A percentile compares a stretch with the other conserved stretches of the same genome.
These are phyloP conservation scores for Colletotrichum sp. DNA, from an alignment of 2,329 filamentous ascomycete species.

Conservation along the genomic window DNA sequence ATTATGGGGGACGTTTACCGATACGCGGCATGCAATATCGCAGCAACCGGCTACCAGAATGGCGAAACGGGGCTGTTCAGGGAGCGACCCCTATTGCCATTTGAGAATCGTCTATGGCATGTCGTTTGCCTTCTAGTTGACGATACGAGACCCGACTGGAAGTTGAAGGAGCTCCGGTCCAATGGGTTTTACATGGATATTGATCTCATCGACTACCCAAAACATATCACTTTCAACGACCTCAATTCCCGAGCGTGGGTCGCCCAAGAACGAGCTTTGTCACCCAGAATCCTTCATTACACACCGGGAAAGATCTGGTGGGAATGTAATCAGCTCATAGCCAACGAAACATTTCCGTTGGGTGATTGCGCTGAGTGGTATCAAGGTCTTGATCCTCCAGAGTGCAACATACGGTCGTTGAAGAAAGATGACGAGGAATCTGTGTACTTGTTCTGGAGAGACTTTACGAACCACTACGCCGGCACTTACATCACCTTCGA, in stretches of 20 bases:
- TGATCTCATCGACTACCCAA: neutral
- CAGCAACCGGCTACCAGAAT: neutral
- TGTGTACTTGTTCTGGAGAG: neutral
- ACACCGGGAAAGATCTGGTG: neutral
- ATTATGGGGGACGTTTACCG: neutral
- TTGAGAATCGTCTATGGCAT: neutral
- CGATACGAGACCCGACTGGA: neutral
- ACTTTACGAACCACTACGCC: neutral
- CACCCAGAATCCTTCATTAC: neutral
- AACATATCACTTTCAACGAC: neutral
- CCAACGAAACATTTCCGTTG: neutral
- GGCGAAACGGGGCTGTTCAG: neutral
- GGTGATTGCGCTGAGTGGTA: neutral
- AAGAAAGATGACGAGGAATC: neutral
- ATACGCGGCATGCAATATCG: neutral
- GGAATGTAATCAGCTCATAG: neutral
- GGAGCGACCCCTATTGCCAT: neutral
- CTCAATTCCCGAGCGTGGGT: neutral
- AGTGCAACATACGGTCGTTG: neutral
- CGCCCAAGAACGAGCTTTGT: neutral
- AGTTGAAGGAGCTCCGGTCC: neutral
- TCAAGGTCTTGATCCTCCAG: neutral
- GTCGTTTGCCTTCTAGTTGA: neutral
- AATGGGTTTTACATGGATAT: neutral
- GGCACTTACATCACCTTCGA: neutral